A percentile compares a stretch with the other conserved stretches of the same genome.
Conservation (phyloP, 2,329 filamentous ascomycete genomes). For the Exophiala sideris region DNA sequence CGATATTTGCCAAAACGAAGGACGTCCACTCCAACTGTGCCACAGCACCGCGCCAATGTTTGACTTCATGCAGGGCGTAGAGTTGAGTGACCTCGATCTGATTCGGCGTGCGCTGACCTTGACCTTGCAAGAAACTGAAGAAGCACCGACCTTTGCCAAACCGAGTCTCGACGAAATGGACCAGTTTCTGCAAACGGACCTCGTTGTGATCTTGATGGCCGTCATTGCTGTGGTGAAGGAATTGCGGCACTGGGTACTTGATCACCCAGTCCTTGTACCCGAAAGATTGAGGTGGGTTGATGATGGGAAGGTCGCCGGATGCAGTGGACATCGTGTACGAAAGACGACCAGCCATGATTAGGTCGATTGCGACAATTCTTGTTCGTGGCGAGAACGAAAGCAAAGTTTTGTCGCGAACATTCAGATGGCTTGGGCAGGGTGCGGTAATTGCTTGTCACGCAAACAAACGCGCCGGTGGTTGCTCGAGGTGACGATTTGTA, state of each 20-base stretch:
- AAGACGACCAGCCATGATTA: neutral
- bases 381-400: neutral
- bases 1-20: constrained; percentile 19
- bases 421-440: too few species aligned
- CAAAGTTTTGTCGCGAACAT: too few species aligned
- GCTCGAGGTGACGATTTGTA: too few species aligned
- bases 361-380: neutral
- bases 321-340: neutral
- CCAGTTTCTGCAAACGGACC: constrained; percentile 6
- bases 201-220: neutral
- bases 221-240: neutral
- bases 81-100: constrained; percentile 14
- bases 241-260: constrained; percentile 2
- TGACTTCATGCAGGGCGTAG: constrained; percentile 18
- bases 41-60: constrained; percentile 17
- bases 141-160: constrained; percentile 11
- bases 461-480: too few species aligned
- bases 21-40: constrained; percentile 17
- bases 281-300: constrained; percentile 11
- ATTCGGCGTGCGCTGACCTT: neutral
- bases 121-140: constrained; percentile 4
- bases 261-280: constrained; percentile 18
- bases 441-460: too few species aligned
- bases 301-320: neutral
- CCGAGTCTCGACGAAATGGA: constrained; percentile 3